These are phyloP conservation scores for Pseudocercospora pini-densiflorae DNA, from an alignment of 2,329 filamentous ascomycete genomes.

Conservation along the genomic window DNA sequence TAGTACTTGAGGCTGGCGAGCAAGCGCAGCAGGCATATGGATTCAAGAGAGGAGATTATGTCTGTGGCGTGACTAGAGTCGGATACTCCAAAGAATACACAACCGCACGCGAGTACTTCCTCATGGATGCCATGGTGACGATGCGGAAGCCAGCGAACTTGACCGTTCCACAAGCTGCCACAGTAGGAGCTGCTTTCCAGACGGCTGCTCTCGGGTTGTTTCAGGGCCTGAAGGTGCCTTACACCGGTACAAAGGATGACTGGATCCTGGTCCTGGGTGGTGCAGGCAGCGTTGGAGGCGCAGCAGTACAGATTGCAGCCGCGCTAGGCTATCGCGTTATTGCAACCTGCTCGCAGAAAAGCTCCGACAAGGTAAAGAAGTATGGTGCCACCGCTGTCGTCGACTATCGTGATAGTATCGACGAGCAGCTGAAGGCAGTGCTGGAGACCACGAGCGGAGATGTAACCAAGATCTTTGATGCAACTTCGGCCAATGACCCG, in stretches of 20 bases:
- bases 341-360: slow-evolving; percentile 1
- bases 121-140: slow-evolving; percentile 4
- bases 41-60: slow-evolving; percentile 4
- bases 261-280: slow-evolving; percentile 10
- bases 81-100: background rate
- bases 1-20: background rate
- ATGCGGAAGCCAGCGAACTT: slow-evolving; percentile 13
- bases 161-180: background rate
- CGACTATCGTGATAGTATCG: background rate
- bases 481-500: slow-evolving; percentile 1
- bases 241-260: background rate
- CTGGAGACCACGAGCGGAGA: background rate
- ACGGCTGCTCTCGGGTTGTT: slow-evolving; percentile 4
- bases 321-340: background rate
- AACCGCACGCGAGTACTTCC: slow-evolving; percentile 8
- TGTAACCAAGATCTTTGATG: slow-evolving; percentile 2
- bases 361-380: background rate
- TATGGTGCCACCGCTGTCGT: background rate
- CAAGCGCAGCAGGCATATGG: background rate
- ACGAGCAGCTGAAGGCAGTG: background rate
- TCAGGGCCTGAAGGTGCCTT: background rate
- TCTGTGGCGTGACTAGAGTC: background rate
- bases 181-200: slow-evolving; percentile 1
- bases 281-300: slow-evolving; percentile 7
- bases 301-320: slow-evolving; percentile 2